These are phyloP conservation scores for Diutina pseudorugosa DNA, from an alignment of 1,139 yeast species.

Conservation along the genomic window DNA sequence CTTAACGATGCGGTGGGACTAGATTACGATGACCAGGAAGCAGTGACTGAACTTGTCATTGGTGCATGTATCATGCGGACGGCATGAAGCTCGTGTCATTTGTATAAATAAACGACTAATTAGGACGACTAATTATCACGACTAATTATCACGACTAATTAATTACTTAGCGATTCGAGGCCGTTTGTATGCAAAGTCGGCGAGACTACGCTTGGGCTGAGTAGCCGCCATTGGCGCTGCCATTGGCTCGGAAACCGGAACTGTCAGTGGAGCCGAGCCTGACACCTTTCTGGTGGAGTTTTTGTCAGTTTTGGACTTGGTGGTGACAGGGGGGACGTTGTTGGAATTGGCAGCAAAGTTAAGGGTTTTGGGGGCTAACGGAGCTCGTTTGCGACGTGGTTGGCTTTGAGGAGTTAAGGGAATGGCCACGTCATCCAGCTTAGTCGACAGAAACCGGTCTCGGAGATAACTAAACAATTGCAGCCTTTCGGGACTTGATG, in stretches of 20 bases:
- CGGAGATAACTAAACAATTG: not conserved
- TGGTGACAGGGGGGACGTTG: no score
- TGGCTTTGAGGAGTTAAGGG: not conserved
- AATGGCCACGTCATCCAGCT: not conserved
- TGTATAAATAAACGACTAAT: not conserved
- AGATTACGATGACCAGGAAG: conserved; percentile 12
- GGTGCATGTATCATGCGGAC: conserved; percentile 30
- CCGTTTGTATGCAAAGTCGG: conserved; percentile 4
- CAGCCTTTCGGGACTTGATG: not conserved
- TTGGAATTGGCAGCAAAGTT: not conserved
- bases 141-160: no score
- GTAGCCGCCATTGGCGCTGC: no score
- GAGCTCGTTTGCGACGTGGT: not conserved
- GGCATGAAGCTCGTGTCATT: conserved; percentile 11
- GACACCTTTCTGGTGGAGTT: no score
- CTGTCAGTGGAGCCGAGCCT: no score
- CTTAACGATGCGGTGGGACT: conserved; percentile 18
- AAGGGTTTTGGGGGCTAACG: not conserved
- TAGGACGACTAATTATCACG: no score
- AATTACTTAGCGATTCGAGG: not conserved
- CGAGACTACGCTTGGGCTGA: not conserved
- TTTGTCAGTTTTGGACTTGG: no score
- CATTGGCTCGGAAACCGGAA: no score
- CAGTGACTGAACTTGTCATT: conserved; percentile 24
- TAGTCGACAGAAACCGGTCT: not conserved